Conservation (phyloP, 768 basidiomycete species). For the Russula brevipes region DNA sequence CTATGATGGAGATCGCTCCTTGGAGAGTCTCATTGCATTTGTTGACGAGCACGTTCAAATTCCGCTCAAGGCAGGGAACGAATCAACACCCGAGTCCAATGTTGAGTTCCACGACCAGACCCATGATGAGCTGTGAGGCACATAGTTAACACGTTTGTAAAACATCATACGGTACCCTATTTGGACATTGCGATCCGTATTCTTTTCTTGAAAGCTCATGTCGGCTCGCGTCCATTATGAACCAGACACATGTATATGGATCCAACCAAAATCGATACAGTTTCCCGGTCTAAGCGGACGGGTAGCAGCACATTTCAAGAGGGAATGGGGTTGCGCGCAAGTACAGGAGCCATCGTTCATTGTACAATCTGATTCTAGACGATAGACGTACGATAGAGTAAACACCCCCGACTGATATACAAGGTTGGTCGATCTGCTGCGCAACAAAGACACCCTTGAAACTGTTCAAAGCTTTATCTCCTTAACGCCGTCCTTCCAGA, state of each 20-base stretch:
- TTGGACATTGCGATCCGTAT: background rate
- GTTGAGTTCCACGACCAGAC: constrained; percentile 24
- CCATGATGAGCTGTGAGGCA: constrained; percentile 26
- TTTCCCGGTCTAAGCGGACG: too few relatives aligned
- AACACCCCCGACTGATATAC: constrained; percentile 16
- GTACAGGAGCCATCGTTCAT: background rate
- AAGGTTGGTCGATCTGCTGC: constrained; percentile 17
- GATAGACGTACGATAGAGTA: background rate
- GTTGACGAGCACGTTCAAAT: constrained; percentile 79
- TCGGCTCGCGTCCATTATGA: background rate
- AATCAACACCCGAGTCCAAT: constrained; percentile 29
- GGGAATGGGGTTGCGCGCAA: background rate
- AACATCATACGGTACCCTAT: background rate
- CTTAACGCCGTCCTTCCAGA: constrained; percentile 96
- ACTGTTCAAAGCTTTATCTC: constrained; percentile 57
- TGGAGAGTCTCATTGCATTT: constrained; percentile 82
- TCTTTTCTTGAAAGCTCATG: too few relatives aligned
- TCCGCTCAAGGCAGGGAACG: constrained; percentile 41
- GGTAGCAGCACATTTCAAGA: too few relatives aligned
- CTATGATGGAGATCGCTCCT: constrained; percentile 86
- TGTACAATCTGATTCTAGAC: background rate
- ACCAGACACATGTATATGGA: background rate
- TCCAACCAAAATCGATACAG: background rate
- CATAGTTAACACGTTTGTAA: constrained; percentile 1
- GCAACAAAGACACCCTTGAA: constrained; percentile 10